phyloP scores from a whole-genome alignment of 1,284 basidiomycete genomes.

The Clitocybe nebularis region DNA sequence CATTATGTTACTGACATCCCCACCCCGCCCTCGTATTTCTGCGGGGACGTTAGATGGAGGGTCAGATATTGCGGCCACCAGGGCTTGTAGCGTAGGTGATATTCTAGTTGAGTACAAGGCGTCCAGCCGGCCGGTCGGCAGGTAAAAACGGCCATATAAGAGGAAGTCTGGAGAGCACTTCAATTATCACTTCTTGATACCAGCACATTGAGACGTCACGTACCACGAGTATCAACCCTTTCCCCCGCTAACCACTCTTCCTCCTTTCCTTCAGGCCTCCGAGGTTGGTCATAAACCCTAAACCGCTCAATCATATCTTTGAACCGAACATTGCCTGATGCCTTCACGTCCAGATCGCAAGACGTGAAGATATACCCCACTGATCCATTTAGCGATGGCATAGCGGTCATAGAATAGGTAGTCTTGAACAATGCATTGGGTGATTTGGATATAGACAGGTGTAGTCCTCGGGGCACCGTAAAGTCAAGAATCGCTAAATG shows the following conservation, averaged over 20 bases:
- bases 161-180: slow-evolving; percentile 64
- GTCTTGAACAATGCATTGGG: slow-evolving; percentile 89
- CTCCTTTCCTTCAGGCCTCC: slow-evolving; percentile 67
- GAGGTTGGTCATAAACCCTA: slow-evolving; percentile 75
- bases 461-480: slow-evolving; percentile 72
- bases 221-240: slow-evolving; percentile 75
- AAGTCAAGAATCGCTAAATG: slow-evolving; percentile 81
- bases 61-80: slow-evolving; percentile 75
- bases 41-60: slow-evolving; percentile 47
- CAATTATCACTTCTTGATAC: too few relatives aligned
- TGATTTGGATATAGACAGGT: slow-evolving; percentile 83
- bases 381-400: slow-evolving; percentile 90
- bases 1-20: slow-evolving; percentile 73
- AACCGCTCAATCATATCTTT: slow-evolving; percentile 88
- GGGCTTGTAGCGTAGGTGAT: slow-evolving; percentile 64
- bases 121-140: slow-evolving; percentile 85
- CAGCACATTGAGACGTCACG: too few relatives aligned
- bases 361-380: slow-evolving; percentile 93
- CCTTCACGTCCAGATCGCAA: slow-evolving; percentile 70
- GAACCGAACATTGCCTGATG: slow-evolving; percentile 74
- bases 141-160: slow-evolving; percentile 88
- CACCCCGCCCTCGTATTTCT: slow-evolving; percentile 40
- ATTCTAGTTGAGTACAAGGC: slow-evolving; percentile 86
- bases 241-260: slow-evolving; percentile 80
- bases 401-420: slow-evolving; percentile 86